phyloP scores from a whole-genome alignment of 768 basidiomycete genomes.

The Solioccasus polychromus region DNA sequence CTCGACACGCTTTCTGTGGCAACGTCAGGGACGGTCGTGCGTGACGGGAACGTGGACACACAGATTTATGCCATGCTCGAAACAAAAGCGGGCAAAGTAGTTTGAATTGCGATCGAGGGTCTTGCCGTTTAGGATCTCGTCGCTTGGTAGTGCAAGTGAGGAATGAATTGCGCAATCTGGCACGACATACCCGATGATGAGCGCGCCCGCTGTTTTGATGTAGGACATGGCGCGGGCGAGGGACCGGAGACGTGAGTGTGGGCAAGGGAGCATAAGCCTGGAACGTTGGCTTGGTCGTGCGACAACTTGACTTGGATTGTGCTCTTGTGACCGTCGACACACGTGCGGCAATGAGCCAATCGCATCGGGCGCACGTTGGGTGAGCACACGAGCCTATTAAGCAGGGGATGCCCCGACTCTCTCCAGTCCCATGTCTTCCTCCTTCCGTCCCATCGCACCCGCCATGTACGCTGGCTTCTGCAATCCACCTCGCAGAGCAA shows the following conservation, averaged over 20 bases:
- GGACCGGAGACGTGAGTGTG: slow-evolving; percentile 7
- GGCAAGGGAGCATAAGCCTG: slow-evolving; percentile 17
- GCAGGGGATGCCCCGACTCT: not conserved
- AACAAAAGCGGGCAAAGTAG: slow-evolving; percentile 85
- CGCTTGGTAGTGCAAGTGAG: slow-evolving; percentile 41
- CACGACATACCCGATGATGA: slow-evolving; percentile 68
- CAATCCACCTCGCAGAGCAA: slow-evolving; percentile 47
- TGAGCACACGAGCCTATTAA: slow-evolving; percentile 22
- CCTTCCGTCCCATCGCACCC: slow-evolving; percentile 27
- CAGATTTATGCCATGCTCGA: slow-evolving; percentile 83
- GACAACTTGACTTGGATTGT: too few relatives aligned
- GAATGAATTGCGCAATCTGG: not conserved
- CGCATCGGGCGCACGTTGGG: slow-evolving; percentile 14
- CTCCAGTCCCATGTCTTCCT: slow-evolving; percentile 9
- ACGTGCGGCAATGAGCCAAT: slow-evolving; percentile 26
- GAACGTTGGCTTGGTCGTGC: too few relatives aligned
- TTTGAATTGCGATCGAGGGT: slow-evolving; percentile 82
- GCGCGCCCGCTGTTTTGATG: slow-evolving; percentile 71
- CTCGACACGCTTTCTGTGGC: slow-evolving; percentile 75
- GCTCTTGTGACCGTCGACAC: slow-evolving; percentile 14
- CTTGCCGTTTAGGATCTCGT: slow-evolving; percentile 93
- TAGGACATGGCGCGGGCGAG: slow-evolving; percentile 8
- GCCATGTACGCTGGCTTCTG: slow-evolving; percentile 35
- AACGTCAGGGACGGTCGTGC: not conserved
- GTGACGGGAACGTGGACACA: slow-evolving; percentile 29